Base-by-base conservation (phyloP, 306 rosid species). In the Psophocarpus tetragonolobus region DNA sequence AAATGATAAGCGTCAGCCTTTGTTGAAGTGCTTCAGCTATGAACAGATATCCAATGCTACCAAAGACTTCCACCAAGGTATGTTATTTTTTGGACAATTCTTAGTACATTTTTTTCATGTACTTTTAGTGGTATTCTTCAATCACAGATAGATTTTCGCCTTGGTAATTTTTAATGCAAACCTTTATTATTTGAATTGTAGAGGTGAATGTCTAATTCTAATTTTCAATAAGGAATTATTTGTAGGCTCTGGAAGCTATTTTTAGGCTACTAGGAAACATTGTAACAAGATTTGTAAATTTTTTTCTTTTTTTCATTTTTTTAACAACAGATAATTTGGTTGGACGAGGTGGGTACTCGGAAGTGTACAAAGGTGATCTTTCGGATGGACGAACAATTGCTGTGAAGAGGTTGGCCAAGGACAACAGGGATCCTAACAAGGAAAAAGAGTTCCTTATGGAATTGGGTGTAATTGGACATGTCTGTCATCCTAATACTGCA, bases 391-490 rank as follows among this genome's bases (percentile, higher is more conserved):
- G 69, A 77, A 68, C 72, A 56, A 92, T 95, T 39, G 98, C 97
- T 5, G 97, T 92, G 87, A 95, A 95, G 88, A 88, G 93, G 67
- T 85, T 95, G 76, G 85, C 98, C 33, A 91, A 84, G 82, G 93
- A 91, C 89, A 88, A 89, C 90, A 91, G 80, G 21, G 83, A 92
- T 70, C 88, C 91, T 27, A 89, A 86, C 81, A 92, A 95, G 82
- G 98, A 92, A 82, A 95, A 88, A 50, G 97, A 92, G 78, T 95
- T 95, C 64, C 97, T 95, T 30, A 88, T 88, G 92, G 97, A 95
- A 78, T 66, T 95, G 32, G 98, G 97, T n/a, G 86, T 91, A 13
- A 95, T 92, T 61, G 93, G 97, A 18, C 97, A 95, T 71, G 97
- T 95, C 44, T 81, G 80, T 30, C 98, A 92, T 82, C 91, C 97